These are phyloP conservation scores for Priceomyces haplophilus DNA, from an alignment of 805 yeast species.

Conservation along the genomic window DNA sequence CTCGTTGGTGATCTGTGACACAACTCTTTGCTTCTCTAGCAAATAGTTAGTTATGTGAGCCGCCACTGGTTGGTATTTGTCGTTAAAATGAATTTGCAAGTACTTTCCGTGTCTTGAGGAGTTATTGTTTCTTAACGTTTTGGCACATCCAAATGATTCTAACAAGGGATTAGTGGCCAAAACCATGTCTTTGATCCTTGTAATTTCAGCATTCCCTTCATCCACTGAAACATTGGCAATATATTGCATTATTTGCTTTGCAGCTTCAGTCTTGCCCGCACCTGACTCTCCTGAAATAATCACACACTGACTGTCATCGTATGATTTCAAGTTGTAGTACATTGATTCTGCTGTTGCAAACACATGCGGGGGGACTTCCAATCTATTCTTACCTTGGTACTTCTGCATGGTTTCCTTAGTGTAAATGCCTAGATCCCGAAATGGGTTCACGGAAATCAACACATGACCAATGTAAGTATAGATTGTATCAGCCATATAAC, in stretches of 20 bases:
- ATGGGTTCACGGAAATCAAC: constrained; percentile 93
- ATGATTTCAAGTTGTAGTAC: constrained; percentile 93
- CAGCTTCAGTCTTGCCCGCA: constrained; percentile 98
- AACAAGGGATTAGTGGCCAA: constrained; percentile 92
- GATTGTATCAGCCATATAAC: constrained; percentile 86
- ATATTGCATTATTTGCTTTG: constrained; percentile 96
- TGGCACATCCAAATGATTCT: constrained; percentile 93
- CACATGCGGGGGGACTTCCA: constrained; percentile 98
- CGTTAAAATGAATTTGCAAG: constrained; percentile 82
- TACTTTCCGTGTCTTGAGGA: constrained; percentile 93
- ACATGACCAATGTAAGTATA: constrained; percentile 95
- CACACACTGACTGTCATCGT: constrained; percentile 93
- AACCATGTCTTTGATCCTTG: constrained; percentile 93
- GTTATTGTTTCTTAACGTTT: constrained; percentile 83
- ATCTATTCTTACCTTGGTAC: constrained; percentile 86
- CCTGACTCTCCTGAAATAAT: constrained; percentile 97
- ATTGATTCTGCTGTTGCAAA: constrained; percentile 96
- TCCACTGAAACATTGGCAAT: constrained; percentile 83
- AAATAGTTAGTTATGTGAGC: constrained; percentile 95
- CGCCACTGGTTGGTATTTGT: constrained; percentile 80
- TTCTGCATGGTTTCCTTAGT: constrained; percentile 71
- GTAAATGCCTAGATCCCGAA: constrained; percentile 93
- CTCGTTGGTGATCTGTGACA: constrained; percentile 88
- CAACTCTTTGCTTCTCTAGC: constrained; percentile 93
- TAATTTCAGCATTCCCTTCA: constrained; percentile 60